Conservation (phyloP, 1,139 yeast genomes). For the Suhomyces chickasaworum region DNA sequence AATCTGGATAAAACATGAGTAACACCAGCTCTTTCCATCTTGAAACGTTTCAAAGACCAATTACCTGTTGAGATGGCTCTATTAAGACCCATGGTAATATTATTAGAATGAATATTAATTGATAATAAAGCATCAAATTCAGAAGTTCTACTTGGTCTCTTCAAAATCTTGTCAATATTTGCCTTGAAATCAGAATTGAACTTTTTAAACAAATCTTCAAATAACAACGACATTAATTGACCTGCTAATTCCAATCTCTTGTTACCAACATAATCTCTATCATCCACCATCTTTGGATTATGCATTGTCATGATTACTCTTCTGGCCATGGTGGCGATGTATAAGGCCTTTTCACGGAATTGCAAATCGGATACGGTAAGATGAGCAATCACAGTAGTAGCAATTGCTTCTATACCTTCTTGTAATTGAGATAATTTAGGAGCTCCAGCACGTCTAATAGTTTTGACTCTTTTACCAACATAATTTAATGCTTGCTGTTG, state of each 20-base stretch:
- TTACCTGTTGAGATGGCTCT: conserved; percentile 98
- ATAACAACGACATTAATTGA: conserved; percentile 88
- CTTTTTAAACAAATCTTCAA: conserved; percentile 95
- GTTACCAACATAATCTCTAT: conserved; percentile 97
- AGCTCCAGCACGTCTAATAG: conserved; percentile 82
- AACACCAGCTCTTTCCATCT: conserved; percentile 99
- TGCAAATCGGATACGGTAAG: conserved; percentile 83
- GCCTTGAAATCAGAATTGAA: conserved; percentile 93
- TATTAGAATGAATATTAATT: conserved; percentile 86
- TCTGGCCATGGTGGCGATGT: conserved; percentile 95
- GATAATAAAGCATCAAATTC: conserved; percentile 93
- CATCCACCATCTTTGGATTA: conserved; percentile 94
- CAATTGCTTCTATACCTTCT: conserved; percentile 97
- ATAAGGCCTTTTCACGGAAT: conserved; percentile 90
- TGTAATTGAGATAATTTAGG: conserved; percentile 80
- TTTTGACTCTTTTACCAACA: conserved; percentile 87
- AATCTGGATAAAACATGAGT: conserved; percentile 92
- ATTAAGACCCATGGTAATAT: conserved; percentile 91
- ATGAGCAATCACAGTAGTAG: conserved; percentile 95
- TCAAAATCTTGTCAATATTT: conserved; percentile 87
- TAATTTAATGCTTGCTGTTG: conserved; percentile 93
- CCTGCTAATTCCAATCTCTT: conserved; percentile 97
- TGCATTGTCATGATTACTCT: conserved; percentile 95
- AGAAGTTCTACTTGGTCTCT: conserved; percentile 91
- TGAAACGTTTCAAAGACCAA: conserved; percentile 97